Base-by-base conservation (phyloP, 1,139 yeast genomes). In the Geotrichum citri-aurantii region DNA sequence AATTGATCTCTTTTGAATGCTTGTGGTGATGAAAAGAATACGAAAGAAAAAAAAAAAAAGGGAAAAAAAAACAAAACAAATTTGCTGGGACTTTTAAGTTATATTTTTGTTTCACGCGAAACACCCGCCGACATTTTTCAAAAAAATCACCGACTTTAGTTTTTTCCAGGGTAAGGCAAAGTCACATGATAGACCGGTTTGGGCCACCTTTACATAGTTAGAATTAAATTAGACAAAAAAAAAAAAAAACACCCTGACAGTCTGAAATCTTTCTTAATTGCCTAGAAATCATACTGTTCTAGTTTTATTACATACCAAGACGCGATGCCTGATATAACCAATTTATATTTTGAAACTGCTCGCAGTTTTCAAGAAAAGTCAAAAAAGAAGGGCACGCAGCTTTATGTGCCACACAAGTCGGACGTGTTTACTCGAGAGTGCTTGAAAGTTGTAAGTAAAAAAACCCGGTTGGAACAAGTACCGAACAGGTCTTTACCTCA, bases 401-500 rank as follows among this genome's bases (percentile, higher is more conserved):
- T 49, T n/a, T 53, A 53, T 40, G 59, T 57, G 2, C 49, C 55
- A 3, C 59, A 59, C 26, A 61, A 61, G 49, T 60, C 61, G 1
- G 71, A 69, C 51, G 55, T 61, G 14, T 61, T 69, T 52, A 69
- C 70, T 2, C 51, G 58, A 33, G 70, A 69, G 56, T 69, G 71
- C 61, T 56, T 61, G 12, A 59, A 62, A 17, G 66, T 69, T 56
- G 68, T 65, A 64, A 49, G 68, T 61, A 17, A 11, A n/a, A 4
- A n/a, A n/a, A 27, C 21, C 14, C 2, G 19, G 23, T 8, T 10
- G 2, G 14, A 21, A 11, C 11, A 12, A 44, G 11, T 21, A 44
- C 26, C 3, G 12, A n/a, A n/a, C 21, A 21, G 17, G 12, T 21
- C 8, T 17, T 49, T 31, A 29, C 21, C 11, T 7, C 14, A 27